phyloP scores from a whole-genome alignment of 1,139 yeast species.

The Zygosaccharomyces pseudobailii region DNA sequence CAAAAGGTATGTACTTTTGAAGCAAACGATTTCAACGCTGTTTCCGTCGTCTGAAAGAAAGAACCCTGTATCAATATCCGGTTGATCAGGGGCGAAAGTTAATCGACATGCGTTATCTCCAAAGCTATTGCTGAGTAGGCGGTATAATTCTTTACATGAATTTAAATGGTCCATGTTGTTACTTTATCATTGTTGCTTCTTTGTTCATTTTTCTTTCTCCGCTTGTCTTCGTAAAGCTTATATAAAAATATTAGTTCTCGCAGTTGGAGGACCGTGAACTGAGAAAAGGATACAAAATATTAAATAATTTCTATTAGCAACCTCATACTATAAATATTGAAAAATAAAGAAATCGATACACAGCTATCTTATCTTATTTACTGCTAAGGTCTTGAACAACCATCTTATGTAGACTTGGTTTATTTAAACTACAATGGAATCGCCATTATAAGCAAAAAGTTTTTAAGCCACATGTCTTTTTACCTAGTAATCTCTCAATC shows the following conservation, averaged over 20 bases:
- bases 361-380: no score
- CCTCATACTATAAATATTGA: no score
- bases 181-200: not conserved
- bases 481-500: not conserved
- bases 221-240: no score
- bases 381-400: no score
- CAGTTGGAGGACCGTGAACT: no score
- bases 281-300: no score
- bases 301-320: no score
- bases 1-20: conserved; percentile 26
- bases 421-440: no score
- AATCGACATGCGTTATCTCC: conserved; percentile 14
- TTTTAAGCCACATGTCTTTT: not conserved
- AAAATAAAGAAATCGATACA: no score
- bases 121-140: conserved; percentile 4
- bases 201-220: not conserved
- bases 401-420: no score
- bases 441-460: not conserved
- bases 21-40: conserved; percentile 31
- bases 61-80: conserved; percentile 16
- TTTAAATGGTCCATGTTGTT: no score
- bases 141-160: conserved; percentile 17
- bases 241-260: no score
- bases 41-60: conserved; percentile 15
- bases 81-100: conserved; percentile 23